Percentiles rank a stretch among this genome's conserved stretches.
Evolutionary conservation across 2,329 filamentous ascomycete species (phyloP).

Genomic region (Zymoseptoria crescenta): DNA sequence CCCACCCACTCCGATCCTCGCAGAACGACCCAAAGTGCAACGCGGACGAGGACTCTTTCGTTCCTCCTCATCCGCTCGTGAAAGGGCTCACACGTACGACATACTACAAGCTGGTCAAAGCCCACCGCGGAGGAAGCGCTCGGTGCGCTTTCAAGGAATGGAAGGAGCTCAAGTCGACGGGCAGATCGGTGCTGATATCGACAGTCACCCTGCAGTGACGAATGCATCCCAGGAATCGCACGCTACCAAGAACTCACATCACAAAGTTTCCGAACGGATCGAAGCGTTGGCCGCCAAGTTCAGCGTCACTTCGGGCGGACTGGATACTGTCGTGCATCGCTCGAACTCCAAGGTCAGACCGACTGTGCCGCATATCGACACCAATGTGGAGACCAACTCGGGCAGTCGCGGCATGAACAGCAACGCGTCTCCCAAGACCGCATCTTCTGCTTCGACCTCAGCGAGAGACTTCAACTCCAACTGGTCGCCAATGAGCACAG

Average conservation of each 20-base stretch:
- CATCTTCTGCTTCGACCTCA: slow-evolving; percentile 11
- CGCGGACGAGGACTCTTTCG: background rate
- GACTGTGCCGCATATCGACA: slow-evolving; percentile 20
- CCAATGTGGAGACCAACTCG: slow-evolving; percentile 11
- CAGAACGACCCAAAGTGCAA: background rate
- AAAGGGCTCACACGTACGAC: background rate
- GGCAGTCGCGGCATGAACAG: slow-evolving; percentile 6
- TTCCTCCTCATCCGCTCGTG: slow-evolving; percentile 7
- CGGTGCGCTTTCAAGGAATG: slow-evolving; percentile 19
- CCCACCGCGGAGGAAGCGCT: slow-evolving; percentile 16
- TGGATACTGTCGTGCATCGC: slow-evolving; percentile 23
- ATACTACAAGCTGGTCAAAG: slow-evolving; percentile 1
- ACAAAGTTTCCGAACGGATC: slow-evolving; percentile 9
- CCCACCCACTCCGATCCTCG: slow-evolving; percentile 14
- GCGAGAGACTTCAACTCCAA: slow-evolving; percentile 8
- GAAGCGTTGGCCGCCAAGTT: slow-evolving; percentile 19
- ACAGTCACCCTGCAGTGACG: background rate
- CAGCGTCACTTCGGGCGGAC: slow-evolving; percentile 10
- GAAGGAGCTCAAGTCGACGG: background rate
- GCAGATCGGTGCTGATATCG: background rate
- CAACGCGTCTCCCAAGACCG: slow-evolving; percentile 10
- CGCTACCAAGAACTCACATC: slow-evolving; percentile 1
- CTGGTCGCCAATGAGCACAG: slow-evolving; percentile 25
- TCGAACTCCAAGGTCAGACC: slow-evolving; percentile 15
- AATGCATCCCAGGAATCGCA: slow-evolving; percentile 2